Evolutionary conservation across 2,329 filamentous ascomycete species (phyloP).

Genomic region (Exophiala mesophila): DNA sequence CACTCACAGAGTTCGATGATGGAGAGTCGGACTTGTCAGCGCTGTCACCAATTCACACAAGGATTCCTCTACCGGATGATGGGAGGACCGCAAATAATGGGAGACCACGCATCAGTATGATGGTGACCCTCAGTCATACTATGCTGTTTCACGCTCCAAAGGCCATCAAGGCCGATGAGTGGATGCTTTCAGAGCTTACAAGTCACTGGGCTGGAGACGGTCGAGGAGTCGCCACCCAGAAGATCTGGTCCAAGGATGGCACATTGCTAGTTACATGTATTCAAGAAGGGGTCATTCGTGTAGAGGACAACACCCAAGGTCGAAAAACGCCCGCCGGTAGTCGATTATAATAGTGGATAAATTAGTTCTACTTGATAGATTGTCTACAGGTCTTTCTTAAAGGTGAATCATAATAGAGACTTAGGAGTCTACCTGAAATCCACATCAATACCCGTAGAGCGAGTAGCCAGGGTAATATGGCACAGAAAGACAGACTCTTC

Average conservation of each 20-base stretch:
- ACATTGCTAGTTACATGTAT: constrained; percentile 44
- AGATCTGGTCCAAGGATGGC: constrained; percentile 45
- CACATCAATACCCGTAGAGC: too few species aligned
- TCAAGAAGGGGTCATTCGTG: constrained; percentile 46
- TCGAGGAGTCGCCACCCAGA: constrained; percentile 42
- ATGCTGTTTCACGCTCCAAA: constrained; percentile 47
- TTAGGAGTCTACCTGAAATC: too few species aligned
- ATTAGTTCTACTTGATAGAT: too few species aligned
- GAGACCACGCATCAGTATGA: constrained; percentile 38
- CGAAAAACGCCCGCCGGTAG: too few species aligned
- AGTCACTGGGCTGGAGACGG: constrained; percentile 47
- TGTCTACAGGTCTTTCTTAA: too few species aligned
- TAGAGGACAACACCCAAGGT: too few species aligned
- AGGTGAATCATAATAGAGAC: too few species aligned
- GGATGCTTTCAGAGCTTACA: constrained; percentile 44
- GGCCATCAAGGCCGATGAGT: constrained; percentile 44
- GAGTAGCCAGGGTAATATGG: too few species aligned
- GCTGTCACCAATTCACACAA: neutral
- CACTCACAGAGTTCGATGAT: neutral
- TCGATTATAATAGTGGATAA: too few species aligned
- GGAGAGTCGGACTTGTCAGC: neutral
- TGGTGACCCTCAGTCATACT: constrained; percentile 46
- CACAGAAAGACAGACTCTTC: too few species aligned
- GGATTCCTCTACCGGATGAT: neutral
- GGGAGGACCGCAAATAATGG: neutral